Evolutionary conservation across 2,329 filamentous ascomycete species (phyloP), one percentile per base, ranked within the genome.

Genomic region (Hypoxylon sp.): DNA sequence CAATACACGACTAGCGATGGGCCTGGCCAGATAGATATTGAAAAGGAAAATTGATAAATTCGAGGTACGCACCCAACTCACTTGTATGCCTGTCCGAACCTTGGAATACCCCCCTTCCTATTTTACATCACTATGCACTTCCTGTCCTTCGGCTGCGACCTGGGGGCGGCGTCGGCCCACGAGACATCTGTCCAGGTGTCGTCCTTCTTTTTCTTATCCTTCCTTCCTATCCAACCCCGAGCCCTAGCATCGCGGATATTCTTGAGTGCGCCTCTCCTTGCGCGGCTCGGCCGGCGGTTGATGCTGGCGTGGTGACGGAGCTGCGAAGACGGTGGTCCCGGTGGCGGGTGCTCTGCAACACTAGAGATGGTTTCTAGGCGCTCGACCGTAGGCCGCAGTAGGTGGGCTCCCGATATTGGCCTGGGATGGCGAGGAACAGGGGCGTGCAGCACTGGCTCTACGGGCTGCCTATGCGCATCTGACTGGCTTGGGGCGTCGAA

Each of bases 201-300:
- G 37, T 68, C 63, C 50, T 78, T 72, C 3, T 64, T 76, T 42
- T 69, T 70, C 69, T 75, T 77, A 47, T 73, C 74, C 59, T 73
- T 75, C 47, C 67, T 69, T 45, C 75, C 73, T 55, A 76, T 78
- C 84, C 85, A 88, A 0, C 85, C 84, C 26, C 77, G 78, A 65
- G 78, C 79, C 73, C 81, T 84, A 1, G 85, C 85, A 59, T 87
- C 84, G 15, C 81, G 78, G 23, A 88, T 83, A 63, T 88, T 88
- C 72, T 83, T 86, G 8, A 83, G 80, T 4, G 85, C 85, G 54
- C 84, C 85, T 23, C 83, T 77, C 67, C 84, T 82, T 1, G 84
- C 84, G 35, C 85, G 79, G 65, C 83, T 86, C 31, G 77, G 77
- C 21, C 77, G 78, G 27, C 83, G 74, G 52, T 71, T 78, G 4